These are phyloP conservation scores for Alternaria angustiovoidea DNA, from an alignment of 2,329 filamentous ascomycete species.

Conservation along the genomic window DNA sequence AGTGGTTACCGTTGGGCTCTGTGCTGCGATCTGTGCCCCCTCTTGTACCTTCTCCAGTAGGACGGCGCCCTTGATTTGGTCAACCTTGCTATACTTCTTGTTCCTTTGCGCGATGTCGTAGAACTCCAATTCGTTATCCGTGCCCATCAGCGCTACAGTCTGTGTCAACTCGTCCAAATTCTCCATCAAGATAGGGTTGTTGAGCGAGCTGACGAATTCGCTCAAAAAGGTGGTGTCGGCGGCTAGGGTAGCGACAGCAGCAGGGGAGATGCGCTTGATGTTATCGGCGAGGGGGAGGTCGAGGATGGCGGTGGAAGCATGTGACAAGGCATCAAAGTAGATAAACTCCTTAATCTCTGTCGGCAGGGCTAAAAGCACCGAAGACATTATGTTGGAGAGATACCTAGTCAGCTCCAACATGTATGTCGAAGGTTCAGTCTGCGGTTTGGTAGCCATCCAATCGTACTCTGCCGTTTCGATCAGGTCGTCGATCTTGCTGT, in stretches of 20 bases:
- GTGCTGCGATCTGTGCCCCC: conserved; percentile 45
- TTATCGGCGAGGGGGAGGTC: conserved; percentile 78
- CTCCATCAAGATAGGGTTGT: conserved; percentile 86
- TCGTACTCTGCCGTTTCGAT: conserved; percentile 98
- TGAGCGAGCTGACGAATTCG: conserved; percentile 84
- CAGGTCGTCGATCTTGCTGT: conserved; percentile 97
- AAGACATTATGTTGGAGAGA: conserved; percentile 94
- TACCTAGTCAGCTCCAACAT: conserved; percentile 95
- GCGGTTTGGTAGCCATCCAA: conserved; percentile 72
- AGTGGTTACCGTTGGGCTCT: conserved; percentile 41
- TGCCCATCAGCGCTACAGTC: conserved; percentile 85
- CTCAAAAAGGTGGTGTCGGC: conserved; percentile 85
- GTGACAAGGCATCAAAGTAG: conserved; percentile 94
- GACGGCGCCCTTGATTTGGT: conserved; percentile 86
- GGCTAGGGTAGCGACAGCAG: conserved; percentile 81
- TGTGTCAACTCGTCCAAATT: conserved; percentile 94
- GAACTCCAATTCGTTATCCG: conserved; percentile 93
- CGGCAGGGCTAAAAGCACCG: conserved; percentile 89
- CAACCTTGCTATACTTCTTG: conserved; percentile 92
- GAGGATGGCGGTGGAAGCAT: conserved; percentile 86
- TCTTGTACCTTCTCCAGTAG: conserved; percentile 78
- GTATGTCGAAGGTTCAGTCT: conserved; percentile 84
- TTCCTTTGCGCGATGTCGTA: conserved; percentile 91
- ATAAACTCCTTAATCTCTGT: conserved; percentile 97
- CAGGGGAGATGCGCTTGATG: conserved; percentile 86